phyloP scores from a whole-genome alignment of 805 yeast species.

The Tetrapisispora arboricola region DNA sequence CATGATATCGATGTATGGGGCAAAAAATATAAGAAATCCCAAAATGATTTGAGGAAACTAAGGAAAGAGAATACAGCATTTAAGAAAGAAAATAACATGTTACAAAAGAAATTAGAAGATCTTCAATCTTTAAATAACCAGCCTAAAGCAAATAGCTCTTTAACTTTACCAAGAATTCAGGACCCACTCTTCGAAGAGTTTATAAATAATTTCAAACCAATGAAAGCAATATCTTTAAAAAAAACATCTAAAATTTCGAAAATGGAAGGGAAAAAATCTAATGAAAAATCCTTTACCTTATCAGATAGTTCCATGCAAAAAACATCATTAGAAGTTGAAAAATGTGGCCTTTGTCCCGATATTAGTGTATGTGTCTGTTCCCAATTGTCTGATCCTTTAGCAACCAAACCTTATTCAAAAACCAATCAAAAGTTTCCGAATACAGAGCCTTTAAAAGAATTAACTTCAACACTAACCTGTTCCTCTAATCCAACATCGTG shows the following conservation, averaged over 20 bases:
- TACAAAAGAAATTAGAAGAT: constrained; percentile 11
- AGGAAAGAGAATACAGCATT: background rate
- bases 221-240: constrained; percentile 35
- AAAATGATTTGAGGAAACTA: constrained; percentile 23
- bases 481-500: constrained; percentile 44
- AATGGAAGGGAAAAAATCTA: constrained; percentile 1
- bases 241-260: constrained; percentile 5
- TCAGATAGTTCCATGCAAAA: no score
- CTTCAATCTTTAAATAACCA: no score
- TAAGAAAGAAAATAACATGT: constrained; percentile 4
- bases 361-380: constrained; percentile 89
- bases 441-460: background rate
- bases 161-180: constrained; percentile 21
- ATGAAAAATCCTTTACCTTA: no score
- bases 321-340: background rate
- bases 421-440: background rate
- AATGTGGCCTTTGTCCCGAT: constrained; percentile 88
- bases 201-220: constrained; percentile 32
- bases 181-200: background rate
- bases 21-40: constrained; percentile 34
- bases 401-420: background rate
- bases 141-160: no score
- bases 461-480: constrained; percentile 19
- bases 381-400: constrained; percentile 40
- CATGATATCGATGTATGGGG: constrained; percentile 54